phyloP scores from a whole-genome alignment of 2,329 filamentous ascomycete species.

The Fusarium multiceps region DNA sequence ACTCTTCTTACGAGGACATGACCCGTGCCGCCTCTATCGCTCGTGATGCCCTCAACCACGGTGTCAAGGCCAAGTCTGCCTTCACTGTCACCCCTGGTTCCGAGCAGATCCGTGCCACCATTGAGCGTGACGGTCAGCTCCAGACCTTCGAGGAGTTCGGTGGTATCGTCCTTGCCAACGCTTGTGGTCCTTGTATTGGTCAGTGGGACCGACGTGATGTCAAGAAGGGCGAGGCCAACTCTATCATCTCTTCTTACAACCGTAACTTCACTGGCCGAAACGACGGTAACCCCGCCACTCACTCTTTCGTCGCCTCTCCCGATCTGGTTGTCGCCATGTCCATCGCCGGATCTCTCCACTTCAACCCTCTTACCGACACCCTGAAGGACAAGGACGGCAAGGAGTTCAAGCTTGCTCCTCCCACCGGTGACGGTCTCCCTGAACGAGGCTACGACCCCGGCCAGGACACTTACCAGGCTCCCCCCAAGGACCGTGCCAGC shows the following conservation, averaged over 20 bases:
- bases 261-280: slow-evolving; percentile 99
- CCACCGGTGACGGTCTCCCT: slow-evolving; percentile 85
- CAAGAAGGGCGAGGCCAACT: slow-evolving; percentile 95
- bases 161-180: slow-evolving; percentile 91
- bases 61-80: slow-evolving; percentile 86
- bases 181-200: slow-evolving; percentile 92
- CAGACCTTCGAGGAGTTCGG: slow-evolving; percentile 87
- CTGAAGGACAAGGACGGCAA: slow-evolving; percentile 97
- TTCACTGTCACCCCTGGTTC: slow-evolving; percentile 98
- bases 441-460: slow-evolving; percentile 87
- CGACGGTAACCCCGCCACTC: slow-evolving; percentile 93
- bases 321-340: slow-evolving; percentile 89
- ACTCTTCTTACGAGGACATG: slow-evolving; percentile 99
- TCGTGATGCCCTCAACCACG: slow-evolving; percentile 89
- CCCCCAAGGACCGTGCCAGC: slow-evolving; percentile 78
- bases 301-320: slow-evolving; percentile 92
- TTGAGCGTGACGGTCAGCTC: slow-evolving; percentile 89
- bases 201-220: slow-evolving; percentile 96
- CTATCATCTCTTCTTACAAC: slow-evolving; percentile 99
- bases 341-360: slow-evolving; percentile 85
- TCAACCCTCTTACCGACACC: slow-evolving; percentile 94
- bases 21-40: slow-evolving; percentile 92
- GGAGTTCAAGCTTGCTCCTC: slow-evolving; percentile 87
- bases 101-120: slow-evolving; percentile 94
- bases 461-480: slow-evolving; percentile 94